phyloP scores from a whole-genome alignment of 768 basidiomycete species.

The Leccinellum luteum region DNA sequence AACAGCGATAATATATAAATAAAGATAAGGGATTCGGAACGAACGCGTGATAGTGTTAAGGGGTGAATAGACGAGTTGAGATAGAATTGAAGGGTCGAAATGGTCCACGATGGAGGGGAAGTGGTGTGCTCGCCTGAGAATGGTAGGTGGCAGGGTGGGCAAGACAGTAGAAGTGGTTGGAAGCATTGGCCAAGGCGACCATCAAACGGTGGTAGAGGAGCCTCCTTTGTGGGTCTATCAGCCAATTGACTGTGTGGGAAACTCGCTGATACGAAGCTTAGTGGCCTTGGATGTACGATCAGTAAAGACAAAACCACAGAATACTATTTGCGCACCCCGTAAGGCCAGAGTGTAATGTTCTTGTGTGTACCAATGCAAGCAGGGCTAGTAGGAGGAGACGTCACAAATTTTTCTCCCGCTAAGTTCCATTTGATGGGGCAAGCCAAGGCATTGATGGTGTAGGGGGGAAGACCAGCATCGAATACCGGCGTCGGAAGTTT shows the following conservation, averaged over 20 bases:
- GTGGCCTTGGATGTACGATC: not conserved
- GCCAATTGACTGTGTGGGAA: not conserved
- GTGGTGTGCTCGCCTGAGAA: not conserved
- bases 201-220: too few relatives aligned
- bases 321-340: not conserved
- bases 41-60: too few relatives aligned
- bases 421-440: not conserved
- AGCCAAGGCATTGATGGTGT: not conserved
- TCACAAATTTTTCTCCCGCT: not conserved
- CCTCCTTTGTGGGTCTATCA: too few relatives aligned
- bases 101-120: too few relatives aligned
- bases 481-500: slow-evolving; percentile 1
- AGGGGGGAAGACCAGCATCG: not conserved
- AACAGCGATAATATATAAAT: too few relatives aligned
- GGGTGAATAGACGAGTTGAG: too few relatives aligned
- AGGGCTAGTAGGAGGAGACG: slow-evolving; percentile 42
- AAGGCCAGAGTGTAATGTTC: slow-evolving; percentile 3
- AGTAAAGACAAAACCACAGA: not conserved
- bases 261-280: not conserved
- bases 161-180: not conserved
- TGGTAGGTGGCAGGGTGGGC: not conserved
- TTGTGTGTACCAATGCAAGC: slow-evolving; percentile 38
- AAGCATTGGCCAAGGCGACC: not conserved
- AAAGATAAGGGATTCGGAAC: too few relatives aligned
- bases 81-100: not conserved